Conservation (phyloP, 495 filamentous ascomycete genomes). For the Lophiotrema nucula region DNA sequence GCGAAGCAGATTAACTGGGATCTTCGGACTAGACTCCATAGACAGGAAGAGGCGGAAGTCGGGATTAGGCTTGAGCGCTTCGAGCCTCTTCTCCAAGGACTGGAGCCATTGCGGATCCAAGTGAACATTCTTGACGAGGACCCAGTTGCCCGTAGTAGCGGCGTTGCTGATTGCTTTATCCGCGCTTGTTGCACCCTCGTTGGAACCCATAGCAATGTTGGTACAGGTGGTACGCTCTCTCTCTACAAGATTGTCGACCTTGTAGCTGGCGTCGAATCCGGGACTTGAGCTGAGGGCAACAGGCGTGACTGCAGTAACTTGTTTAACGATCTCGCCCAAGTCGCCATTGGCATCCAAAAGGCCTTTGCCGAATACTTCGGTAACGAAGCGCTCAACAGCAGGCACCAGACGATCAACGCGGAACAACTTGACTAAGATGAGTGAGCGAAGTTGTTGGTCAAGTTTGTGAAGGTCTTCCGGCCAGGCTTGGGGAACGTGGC, state of each 20-base stretch:
- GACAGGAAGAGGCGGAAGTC: conserved; percentile 96
- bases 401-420: conserved; percentile 94
- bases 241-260: conserved; percentile 93
- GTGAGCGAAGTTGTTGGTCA: conserved; percentile 76
- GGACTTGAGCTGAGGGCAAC: conserved; percentile 91
- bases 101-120: conserved; percentile 94
- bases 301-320: conserved; percentile 80
- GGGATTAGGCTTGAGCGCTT: conserved; percentile 87
- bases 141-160: conserved; percentile 90
- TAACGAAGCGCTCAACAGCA: conserved; percentile 82
- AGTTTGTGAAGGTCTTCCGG: conserved; percentile 59
- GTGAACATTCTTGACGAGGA: conserved; percentile 98
- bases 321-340: conserved; percentile 76
- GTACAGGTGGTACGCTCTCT: conserved; percentile 76
- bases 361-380: conserved; percentile 81
- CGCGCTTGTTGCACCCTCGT: conserved; percentile 84
- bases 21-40: conserved; percentile 96
- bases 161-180: conserved; percentile 95
- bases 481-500: conserved; percentile 77
- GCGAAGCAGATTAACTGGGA: conserved; percentile 91
- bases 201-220: conserved; percentile 98
- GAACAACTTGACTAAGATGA: conserved; percentile 90
- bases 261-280: conserved; percentile 97
- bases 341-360: conserved; percentile 80
- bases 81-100: conserved; percentile 92